Conservation (phyloP, 176 grass and related monocot genomes). For the Aegilops speltoides region DNA sequence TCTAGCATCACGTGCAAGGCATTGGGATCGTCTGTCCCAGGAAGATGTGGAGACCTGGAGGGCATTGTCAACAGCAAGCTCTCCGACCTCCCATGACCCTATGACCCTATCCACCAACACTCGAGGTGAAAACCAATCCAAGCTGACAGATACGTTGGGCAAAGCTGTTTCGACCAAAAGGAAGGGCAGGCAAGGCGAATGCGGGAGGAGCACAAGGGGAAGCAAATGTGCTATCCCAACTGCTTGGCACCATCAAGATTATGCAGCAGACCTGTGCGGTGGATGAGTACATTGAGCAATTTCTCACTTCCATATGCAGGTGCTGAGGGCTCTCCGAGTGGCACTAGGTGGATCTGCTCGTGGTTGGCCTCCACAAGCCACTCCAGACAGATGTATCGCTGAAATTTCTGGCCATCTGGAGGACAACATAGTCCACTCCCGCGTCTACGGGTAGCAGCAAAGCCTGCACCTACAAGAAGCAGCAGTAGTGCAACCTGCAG, state of each 20-base stretch:
- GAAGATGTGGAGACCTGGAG: neutral
- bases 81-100: neutral
- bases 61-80: neutral
- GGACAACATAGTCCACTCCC: neutral
- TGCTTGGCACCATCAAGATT: neutral
- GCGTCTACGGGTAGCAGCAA: neutral
- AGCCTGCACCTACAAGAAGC: neutral
- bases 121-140: constrained; percentile 1
- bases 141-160: neutral
- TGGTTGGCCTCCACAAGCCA: neutral
- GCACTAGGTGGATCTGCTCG: neutral
- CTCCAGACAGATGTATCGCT: neutral
- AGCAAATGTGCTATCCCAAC: neutral
- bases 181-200: neutral
- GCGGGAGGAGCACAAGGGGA: neutral
- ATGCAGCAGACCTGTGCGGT: neutral
- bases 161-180: neutral
- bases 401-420: neutral
- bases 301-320: neutral
- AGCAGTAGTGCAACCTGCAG: neutral
- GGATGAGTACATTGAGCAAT: neutral
- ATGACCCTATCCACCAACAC: neutral
- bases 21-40: neutral
- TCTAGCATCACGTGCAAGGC: neutral
- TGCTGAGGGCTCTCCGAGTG: neutral